Base-by-base conservation (phyloP, 2,329 filamentous ascomycete species). In the Rhinocladiella similis region DNA sequence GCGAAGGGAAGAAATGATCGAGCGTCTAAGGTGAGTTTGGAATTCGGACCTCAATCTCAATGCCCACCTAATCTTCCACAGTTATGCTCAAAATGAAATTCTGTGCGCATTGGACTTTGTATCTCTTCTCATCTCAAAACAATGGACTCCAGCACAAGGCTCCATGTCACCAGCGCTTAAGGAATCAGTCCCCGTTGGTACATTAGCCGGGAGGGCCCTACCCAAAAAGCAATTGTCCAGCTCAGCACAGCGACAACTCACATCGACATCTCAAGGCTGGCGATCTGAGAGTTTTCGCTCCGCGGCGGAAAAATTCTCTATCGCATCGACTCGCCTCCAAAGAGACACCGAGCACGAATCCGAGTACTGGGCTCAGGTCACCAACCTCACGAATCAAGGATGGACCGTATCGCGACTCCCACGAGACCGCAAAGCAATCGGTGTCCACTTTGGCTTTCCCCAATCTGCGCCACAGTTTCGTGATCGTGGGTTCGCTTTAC, bases 391-490 rank as follows among this genome's bases (percentile, higher is more conserved):
- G 62, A 84, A 91, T 63, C 87, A 86, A 53, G 91, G 92, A 3
- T 99, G 94, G 93, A 87, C 89, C 18, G 77, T 97, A 16, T 93
- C 88, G 64, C 83, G 88, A 47, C 77, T 94, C 39, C 90, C 91
- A 0, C 79, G 85, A 5, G 86, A 93, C 64, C 80, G 80, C 48
- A 84, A 90, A 64, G 86, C 85, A 0, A 79, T 97, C 48, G 91
- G 88, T 18, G 93, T 97, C 35, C 86, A 89, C 61, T 97, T 93
- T 72, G 94, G 93, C 6, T 96, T 96, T 68, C 81, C 88, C 12
- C 93, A 97, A 76, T 82, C 83, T 48, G 77, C 78, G 14, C 74
- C 77, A 12, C 77, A 80, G 39, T 87, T 86, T 67, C 79, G 80
- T 75, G 75, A 87, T 61, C 87, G 86, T 27, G 91, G 91, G n/a